Conservation (phyloP, 1,139 yeast species). For the Geotrichum cucujoidarum region DNA sequence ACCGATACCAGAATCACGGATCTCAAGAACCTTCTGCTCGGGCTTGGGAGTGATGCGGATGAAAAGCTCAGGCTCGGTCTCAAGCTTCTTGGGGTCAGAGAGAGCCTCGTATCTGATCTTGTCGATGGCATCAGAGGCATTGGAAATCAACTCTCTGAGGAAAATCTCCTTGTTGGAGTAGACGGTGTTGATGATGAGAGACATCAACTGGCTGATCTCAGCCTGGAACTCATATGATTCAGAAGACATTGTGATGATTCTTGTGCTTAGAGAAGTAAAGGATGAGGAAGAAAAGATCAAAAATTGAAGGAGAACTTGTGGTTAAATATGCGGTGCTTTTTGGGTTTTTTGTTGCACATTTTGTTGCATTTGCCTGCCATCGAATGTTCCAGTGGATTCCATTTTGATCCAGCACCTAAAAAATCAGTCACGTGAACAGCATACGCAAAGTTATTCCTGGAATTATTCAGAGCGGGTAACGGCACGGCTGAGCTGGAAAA, state of each 20-base stretch:
- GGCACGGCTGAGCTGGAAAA: not conserved
- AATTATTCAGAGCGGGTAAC: not conserved
- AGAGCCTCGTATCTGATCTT: slow-evolving; percentile 96
- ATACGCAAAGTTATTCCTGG: not conserved
- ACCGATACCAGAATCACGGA: slow-evolving; percentile 99
- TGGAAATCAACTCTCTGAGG: slow-evolving; percentile 97
- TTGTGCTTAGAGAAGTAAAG: slow-evolving; percentile 4
- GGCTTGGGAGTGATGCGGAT: slow-evolving; percentile 96
- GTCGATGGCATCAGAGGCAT: slow-evolving; percentile 95
- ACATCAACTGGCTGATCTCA: slow-evolving; percentile 99
- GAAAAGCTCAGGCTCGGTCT: slow-evolving; percentile 92
- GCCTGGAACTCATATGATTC: slow-evolving; percentile 83
- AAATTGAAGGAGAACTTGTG: not conserved
- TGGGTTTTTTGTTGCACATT: not conserved
- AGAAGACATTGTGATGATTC: slow-evolving; percentile 22
- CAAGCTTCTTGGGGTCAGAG: slow-evolving; percentile 86
- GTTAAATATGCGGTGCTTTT: not conserved
- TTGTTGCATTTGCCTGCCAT: not conserved
- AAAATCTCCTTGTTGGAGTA: slow-evolving; percentile 99
- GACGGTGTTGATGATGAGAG: slow-evolving; percentile 99
- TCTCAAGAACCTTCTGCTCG: slow-evolving; percentile 88
- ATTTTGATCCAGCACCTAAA: not conserved
- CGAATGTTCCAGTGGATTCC: slow-evolving; percentile 16
- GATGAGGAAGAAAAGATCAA: not conserved
- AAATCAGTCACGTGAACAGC: not conserved